phyloP scores from a whole-genome alignment of 768 basidiomycete genomes.

The Rhodocollybia butyracea region DNA sequence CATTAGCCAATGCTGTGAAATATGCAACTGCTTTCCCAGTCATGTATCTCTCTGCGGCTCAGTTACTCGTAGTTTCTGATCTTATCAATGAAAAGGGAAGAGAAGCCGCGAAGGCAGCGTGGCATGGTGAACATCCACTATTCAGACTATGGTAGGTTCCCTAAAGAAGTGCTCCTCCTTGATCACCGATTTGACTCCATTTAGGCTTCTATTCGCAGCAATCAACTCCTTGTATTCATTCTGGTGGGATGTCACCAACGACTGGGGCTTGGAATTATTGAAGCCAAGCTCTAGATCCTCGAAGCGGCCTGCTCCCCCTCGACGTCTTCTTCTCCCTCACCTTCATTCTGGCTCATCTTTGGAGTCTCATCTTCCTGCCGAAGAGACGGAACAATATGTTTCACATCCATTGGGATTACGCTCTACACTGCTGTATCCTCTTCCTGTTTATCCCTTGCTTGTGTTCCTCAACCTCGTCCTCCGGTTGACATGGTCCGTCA shows the following conservation, averaged over 20 bases:
- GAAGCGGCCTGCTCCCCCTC: conserved; percentile 31
- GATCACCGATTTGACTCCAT: not conserved
- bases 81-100: conserved; percentile 47
- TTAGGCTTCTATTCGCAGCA: conserved; percentile 78
- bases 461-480: conserved; percentile 10
- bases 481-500: conserved; percentile 15
- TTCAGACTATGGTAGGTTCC: conserved; percentile 78
- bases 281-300: conserved; percentile 28
- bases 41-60: conserved; percentile 90
- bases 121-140: conserved; percentile 75
- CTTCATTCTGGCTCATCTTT: conserved; percentile 34
- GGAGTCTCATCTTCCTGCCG: conserved; percentile 14
- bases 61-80: conserved; percentile 67
- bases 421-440: conserved; percentile 69
- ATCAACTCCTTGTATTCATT: conserved; percentile 94
- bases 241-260: conserved; percentile 99
- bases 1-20: conserved; percentile 90
- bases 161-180: not conserved
- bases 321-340: conserved; percentile 44
- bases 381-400: conserved; percentile 18
- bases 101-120: conserved; percentile 40
- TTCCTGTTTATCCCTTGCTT: conserved; percentile 75
- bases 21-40: conserved; percentile 97
- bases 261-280: conserved; percentile 90
- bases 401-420: conserved; percentile 73